phyloP scores from a whole-genome alignment of 495 filamentous ascomycete genomes.

The Penicillium simplicissimum region DNA sequence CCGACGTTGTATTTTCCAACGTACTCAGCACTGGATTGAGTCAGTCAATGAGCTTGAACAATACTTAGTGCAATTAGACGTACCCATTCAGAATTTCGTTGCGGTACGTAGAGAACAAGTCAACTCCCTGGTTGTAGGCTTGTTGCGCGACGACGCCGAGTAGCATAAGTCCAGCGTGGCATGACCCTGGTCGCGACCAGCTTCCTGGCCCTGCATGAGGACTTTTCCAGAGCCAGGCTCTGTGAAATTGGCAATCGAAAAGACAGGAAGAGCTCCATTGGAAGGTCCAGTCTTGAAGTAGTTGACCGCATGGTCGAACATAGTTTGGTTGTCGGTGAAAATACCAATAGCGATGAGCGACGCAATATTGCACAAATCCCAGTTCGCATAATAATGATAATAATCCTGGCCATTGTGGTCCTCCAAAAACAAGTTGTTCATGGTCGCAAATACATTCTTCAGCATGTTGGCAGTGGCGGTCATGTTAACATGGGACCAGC shows the following conservation, averaged over 20 bases:
- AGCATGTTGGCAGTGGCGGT: conserved; percentile 31
- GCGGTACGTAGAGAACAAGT: conserved; percentile 34
- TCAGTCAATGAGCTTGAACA: not conserved
- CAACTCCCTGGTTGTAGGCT: conserved; percentile 44
- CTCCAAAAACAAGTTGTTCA: conserved; percentile 36
- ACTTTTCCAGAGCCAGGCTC: conserved; percentile 18
- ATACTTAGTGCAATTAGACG: not conserved
- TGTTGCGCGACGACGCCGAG: conserved; percentile 43
- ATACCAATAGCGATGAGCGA: conserved; percentile 41
- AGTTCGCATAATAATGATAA: conserved; percentile 48
- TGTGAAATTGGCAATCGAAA: conserved; percentile 17
- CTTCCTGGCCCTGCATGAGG: conserved; percentile 44
- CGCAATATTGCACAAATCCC: conserved; percentile 48
- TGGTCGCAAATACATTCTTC: conserved; percentile 34
- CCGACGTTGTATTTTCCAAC: conserved; percentile 45
- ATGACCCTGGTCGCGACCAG: conserved; percentile 48
- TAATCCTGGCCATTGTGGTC: conserved; percentile 32
- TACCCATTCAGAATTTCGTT: conserved; percentile 41
- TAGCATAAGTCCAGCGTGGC: conserved; percentile 35
- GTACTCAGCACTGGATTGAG: conserved; percentile 37
- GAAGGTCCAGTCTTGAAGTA: conserved; percentile 42
- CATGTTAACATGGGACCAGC: conserved; percentile 28
- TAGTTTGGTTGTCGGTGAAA: conserved; percentile 42
- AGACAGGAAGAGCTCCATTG: conserved; percentile 31
- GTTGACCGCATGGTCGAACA: conserved; percentile 33